Base-by-base conservation (phyloP, 805 yeast species). In the Sugiyamaella qingdaonensis region DNA sequence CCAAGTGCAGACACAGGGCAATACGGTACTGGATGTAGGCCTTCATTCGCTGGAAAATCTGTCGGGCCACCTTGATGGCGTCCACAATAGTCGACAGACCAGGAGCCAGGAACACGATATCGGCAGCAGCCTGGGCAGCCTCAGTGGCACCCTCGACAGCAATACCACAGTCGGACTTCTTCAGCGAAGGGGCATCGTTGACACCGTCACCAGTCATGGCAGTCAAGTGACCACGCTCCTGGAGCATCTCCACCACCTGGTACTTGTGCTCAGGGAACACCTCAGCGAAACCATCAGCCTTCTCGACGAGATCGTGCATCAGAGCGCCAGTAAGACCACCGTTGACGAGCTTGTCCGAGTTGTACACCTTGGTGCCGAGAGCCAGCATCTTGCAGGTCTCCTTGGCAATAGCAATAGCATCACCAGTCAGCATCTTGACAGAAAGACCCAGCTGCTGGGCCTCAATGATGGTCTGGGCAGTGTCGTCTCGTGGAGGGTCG, bases 191-290 rank as follows among this genome's bases (percentile, higher is more conserved):
- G 68, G 96, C 96, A 78, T 89, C 97, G 81, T 89, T 89, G 73
- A 89, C 96, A 88, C 97, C 97, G 73, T 89, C 97, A 86, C 97
- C 97, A 80, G 97, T 89, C 97, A 89, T 89, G 76, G 96, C 97
- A 78, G 90, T 95, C 78, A 89, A 82, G 85, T 86, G 88, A 77
- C 96, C 96, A 82, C 96, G 85, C 73, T 85, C 81, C 81, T 89
- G 96, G 75, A 89, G 82, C 73, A 88, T 88, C 79, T 88, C 96
- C 75, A 89, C 97, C 69, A 91, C 96, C 73, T 85, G 88, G 80
- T 87, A 88, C 79, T 89, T 89, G 81, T 89, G 96, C 81, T 89
- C 96, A 65, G 97, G 97, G 95, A 89, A 89, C 72, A 89, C 96
- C 80, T 89, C 96, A 75, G 96, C 96, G 76, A 89, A 89, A 84